Conservation (phyloP, 1,139 yeast genomes). For the Sugiyamaella pinicola region DNA sequence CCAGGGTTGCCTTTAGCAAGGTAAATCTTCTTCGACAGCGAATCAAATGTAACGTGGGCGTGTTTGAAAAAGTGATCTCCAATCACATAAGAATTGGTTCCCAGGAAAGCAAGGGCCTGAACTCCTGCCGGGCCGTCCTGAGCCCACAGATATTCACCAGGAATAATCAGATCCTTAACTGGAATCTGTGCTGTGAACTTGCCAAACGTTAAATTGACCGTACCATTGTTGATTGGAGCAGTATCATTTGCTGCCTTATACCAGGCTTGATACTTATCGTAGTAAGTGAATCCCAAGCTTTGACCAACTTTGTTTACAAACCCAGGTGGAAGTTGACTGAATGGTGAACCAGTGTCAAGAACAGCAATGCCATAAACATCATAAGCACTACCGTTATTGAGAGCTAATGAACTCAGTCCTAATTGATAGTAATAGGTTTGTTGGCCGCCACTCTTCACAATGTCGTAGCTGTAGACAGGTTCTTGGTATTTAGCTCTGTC, state of each 20-base stretch:
- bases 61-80: constrained; percentile 75
- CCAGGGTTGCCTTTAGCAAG: constrained; percentile 55
- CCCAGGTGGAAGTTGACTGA: constrained; percentile 38
- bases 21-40: constrained; percentile 60
- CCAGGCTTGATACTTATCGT: constrained; percentile 36
- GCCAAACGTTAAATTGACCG: constrained; percentile 36
- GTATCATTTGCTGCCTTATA: constrained; percentile 30
- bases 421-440: constrained; percentile 33
- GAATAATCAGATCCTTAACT: constrained; percentile 36
- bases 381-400: constrained; percentile 31
- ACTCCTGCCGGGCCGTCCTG: constrained; percentile 38
- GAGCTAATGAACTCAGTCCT: constrained; percentile 29
- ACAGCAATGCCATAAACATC: constrained; percentile 45
- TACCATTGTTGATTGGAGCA: constrained; percentile 20
- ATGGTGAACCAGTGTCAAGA: constrained; percentile 55
- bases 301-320: constrained; percentile 38
- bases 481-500: constrained; percentile 51
- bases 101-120: constrained; percentile 38
- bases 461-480: constrained; percentile 37
- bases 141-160: constrained; percentile 42
- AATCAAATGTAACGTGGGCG: constrained; percentile 72
- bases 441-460: constrained; percentile 21
- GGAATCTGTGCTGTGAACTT: constrained; percentile 35
- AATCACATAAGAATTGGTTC: constrained; percentile 45
- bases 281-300: constrained; percentile 32